Conservation (phyloP, 2,329 filamentous ascomycete genomes). For the Trichoderma aggressivum region DNA sequence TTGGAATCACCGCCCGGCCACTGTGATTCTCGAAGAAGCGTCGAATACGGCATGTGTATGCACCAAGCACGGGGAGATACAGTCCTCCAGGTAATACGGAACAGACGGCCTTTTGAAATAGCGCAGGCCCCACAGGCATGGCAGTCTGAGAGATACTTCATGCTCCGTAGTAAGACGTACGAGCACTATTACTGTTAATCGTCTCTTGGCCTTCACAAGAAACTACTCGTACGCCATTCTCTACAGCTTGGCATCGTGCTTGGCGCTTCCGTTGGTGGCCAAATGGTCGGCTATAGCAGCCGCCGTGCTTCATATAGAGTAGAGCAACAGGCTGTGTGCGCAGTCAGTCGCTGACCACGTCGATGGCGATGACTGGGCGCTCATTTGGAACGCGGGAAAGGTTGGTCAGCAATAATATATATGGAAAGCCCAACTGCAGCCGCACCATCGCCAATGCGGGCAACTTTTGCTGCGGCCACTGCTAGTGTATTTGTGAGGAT, state of each 20-base stretch:
- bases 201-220: background rate
- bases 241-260: background rate
- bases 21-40: background rate
- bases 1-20: background rate
- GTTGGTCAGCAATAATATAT: conserved; percentile 1
- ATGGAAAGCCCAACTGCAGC: background rate
- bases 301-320: background rate
- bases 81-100: background rate
- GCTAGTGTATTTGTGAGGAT: background rate
- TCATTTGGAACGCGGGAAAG: background rate
- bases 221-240: background rate
- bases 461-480: background rate
- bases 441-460: background rate
- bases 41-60: background rate
- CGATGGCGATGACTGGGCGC: background rate
- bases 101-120: background rate
- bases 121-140: background rate
- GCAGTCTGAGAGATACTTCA: background rate
- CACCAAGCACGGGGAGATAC: background rate
- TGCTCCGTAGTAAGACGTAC: background rate
- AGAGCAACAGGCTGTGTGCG: background rate
- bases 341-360: background rate
- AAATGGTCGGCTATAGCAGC: background rate
- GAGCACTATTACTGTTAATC: background rate
- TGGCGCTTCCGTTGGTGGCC: background rate